Conservation (phyloP, 1,284 basidiomycete species). For the Coniophora puteana region DNA sequence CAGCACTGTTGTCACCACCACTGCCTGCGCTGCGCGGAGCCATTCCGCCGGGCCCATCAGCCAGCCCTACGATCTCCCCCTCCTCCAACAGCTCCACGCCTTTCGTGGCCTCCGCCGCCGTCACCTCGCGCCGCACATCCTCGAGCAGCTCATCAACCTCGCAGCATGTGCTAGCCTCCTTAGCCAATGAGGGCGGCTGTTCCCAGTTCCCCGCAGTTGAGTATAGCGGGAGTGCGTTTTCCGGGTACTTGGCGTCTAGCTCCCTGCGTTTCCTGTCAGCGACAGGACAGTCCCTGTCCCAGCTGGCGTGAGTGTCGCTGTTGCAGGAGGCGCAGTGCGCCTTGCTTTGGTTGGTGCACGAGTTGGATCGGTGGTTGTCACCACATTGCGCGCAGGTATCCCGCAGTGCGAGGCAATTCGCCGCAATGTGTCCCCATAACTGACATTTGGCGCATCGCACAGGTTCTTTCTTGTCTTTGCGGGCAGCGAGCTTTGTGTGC, state of each 20-base stretch:
- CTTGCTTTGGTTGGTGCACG: background rate
- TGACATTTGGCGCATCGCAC: conserved; percentile 3
- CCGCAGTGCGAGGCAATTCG: background rate
- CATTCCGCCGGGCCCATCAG: too few species aligned
- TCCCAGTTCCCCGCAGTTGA: background rate
- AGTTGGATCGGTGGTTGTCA: background rate
- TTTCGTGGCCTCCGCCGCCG: too few species aligned
- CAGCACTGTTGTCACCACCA: too few species aligned
- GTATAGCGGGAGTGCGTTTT: conserved; percentile 7
- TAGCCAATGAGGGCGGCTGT: too few species aligned
- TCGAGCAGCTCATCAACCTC: too few species aligned
- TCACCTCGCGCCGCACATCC: too few species aligned
- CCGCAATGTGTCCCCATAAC: background rate
- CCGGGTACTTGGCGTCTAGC: conserved; percentile 1
- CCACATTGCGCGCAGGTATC: conserved; percentile 4
- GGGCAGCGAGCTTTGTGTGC: background rate
- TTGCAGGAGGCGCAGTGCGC: background rate
- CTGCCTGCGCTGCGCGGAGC: too few species aligned
- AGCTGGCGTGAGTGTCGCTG: background rate
- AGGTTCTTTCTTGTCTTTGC: conserved; percentile 7
- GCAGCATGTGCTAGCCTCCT: too few species aligned
- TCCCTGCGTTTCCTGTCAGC: background rate
- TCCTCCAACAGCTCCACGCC: too few species aligned
- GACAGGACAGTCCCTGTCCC: background rate
- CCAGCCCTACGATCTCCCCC: too few species aligned